These are phyloP conservation scores for Erodium trifolium DNA, from an alignment of 441 rosid species.

Conservation along the genomic window DNA sequence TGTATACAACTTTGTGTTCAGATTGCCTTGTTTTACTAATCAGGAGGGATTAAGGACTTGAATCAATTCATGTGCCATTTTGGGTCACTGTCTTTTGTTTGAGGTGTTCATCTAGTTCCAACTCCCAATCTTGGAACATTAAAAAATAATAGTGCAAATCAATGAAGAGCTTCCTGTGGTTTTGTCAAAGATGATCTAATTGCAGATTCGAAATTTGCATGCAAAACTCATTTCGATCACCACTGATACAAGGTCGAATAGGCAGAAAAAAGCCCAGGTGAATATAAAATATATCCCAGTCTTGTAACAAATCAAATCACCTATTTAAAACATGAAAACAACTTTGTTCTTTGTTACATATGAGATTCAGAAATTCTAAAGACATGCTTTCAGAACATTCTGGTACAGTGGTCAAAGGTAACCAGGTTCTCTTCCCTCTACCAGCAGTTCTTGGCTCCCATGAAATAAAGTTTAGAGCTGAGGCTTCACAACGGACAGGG, in stretches of 20 bases:
- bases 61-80: too few relatives aligned
- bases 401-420: too few relatives aligned
- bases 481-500: neutral
- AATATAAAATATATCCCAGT: neutral
- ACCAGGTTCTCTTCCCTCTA: neutral
- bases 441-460: neutral
- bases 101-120: too few relatives aligned
- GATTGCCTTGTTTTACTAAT: neutral
- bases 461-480: neutral
- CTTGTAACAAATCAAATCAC: neutral
- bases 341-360: neutral
- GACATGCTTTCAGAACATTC: neutral
- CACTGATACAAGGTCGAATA: too few relatives aligned
- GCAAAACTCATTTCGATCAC: too few relatives aligned
- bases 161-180: too few relatives aligned
- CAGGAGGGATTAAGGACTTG: neutral
- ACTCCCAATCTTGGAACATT: too few relatives aligned
- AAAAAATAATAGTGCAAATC: too few relatives aligned
- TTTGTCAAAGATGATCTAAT: neutral
- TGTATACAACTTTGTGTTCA: neutral
- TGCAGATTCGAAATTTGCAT: neutral
- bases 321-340: neutral
- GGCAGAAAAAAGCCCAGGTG: neutral
- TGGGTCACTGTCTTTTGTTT: too few relatives aligned
- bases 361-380: neutral